Conservation (phyloP, 129 eudicot species). For the Pseudognaphalium luteoalbum region DNA sequence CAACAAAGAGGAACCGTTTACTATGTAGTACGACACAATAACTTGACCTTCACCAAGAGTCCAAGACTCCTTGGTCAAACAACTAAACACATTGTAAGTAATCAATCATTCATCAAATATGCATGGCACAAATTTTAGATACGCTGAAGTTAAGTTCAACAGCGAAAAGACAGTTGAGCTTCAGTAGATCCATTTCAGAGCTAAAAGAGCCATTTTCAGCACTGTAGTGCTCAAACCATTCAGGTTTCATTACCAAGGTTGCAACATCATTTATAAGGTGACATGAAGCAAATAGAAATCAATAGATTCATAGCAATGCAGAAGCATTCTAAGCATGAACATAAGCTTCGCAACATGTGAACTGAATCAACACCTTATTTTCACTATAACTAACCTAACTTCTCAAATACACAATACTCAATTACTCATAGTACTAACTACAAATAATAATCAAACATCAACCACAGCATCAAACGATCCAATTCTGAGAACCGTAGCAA, state of each 20-base stretch:
- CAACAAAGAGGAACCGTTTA: constrained; percentile 8
- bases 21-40: not conserved
- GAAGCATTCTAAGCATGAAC: not conserved
- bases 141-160: not conserved
- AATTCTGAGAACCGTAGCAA: not conserved
- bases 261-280: not conserved
- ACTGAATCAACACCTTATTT: not conserved
- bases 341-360: not conserved
- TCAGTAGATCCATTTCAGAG: constrained; percentile 2
- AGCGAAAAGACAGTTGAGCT: not conserved
- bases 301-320: not conserved
- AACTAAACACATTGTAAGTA: not conserved
- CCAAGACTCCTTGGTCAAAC: not conserved
- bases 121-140: not conserved
- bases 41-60: constrained; percentile 10
- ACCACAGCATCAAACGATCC: not conserved
- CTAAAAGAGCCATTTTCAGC: not conserved
- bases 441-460: not conserved
- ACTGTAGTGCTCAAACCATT: not conserved
- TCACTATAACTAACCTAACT: constrained; percentile 2
- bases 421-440: not conserved
- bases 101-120: constrained; percentile 6
- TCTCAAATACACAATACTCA: not conserved
- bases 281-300: not conserved
- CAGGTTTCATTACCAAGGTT: constrained; percentile 7